Evolutionary conservation across 2,329 filamentous ascomycete species (phyloP), one percentile per base, ranked within the genome.

Genomic region (Achaetomium macrosporum): DNA sequence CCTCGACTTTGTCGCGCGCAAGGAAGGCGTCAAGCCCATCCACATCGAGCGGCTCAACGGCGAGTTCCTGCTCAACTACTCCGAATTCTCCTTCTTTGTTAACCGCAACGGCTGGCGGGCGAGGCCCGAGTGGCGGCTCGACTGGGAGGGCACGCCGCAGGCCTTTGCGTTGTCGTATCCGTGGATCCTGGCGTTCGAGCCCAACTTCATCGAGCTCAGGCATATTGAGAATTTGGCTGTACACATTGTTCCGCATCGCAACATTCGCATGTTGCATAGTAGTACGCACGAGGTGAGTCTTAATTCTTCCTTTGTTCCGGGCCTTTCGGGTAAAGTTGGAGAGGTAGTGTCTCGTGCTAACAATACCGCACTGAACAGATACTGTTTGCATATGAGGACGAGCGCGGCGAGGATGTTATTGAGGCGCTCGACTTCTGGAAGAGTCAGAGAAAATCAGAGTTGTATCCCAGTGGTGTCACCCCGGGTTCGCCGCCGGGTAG

Each of bases 31-130:
- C 64, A 90, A 88, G 68, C 92, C 93, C 2, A 95, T 99, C 59
- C 92, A 97, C 65, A 97, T 99, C 61, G 95, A 99, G 71, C 87
- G 93, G 42, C 85, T 97, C 67, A 95, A 95, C 62, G 91, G 92
- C 68, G 93, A 99, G 67, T 99, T 99, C 76, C 71, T 99, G 61
- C 84, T 99, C 59, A 97, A 96, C 71, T 99, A 99, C 73, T 93
- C 90, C 5, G 93, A 99, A 69, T 99, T 96, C 71, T 96, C 90
- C 12, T 99, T 99, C 81, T 99, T 97, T 65, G 93, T 99, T 67
- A 97, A 99, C 71, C 84, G 93, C 64, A 97, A 99, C 69, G 93
- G 93, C 36, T 99, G 93, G 93, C 84, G 93, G 58, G 92, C 92
- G 50, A 81, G 91, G 64, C 90, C 91, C 5, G 93, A 99, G 70